Percentiles rank a stretch among this genome's conserved stretches.
Conservation (phyloP, 768 basidiomycete species). For the Kwoniella dendrophila region DNA sequence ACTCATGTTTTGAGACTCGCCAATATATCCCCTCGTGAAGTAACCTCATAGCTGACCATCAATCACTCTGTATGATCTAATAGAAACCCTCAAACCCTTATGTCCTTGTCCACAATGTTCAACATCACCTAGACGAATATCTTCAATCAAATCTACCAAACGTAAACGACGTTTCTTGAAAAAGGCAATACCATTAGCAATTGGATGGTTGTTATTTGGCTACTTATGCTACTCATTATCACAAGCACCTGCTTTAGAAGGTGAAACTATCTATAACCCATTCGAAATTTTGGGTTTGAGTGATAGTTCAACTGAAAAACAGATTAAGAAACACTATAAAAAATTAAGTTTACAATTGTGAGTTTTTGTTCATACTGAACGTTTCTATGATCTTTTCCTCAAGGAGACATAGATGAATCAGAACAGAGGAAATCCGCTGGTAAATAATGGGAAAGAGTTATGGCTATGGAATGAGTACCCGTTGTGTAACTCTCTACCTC, state of each 20-base stretch:
- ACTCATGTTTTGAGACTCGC: too few relatives aligned
- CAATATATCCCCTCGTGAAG: too few relatives aligned
- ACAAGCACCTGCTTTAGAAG: constrained; percentile 61
- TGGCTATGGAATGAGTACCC: too few relatives aligned
- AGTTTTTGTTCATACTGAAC: too few relatives aligned
- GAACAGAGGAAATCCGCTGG: too few relatives aligned
- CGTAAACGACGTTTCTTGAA: constrained; percentile 30
- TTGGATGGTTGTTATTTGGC: constrained; percentile 75
- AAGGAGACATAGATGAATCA: too few relatives aligned
- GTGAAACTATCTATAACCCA: constrained; percentile 79
- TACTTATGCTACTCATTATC: constrained; percentile 70
- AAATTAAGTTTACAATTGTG: constrained; percentile 85
- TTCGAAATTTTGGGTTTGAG: constrained; percentile 87
- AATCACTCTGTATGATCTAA: neutral
- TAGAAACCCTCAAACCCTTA: constrained; percentile 61
- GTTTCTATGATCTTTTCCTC: too few relatives aligned
- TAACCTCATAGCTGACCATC: too few relatives aligned
- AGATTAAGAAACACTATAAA: constrained; percentile 94
- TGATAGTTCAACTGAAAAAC: constrained; percentile 68
- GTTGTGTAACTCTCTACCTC: too few relatives aligned
- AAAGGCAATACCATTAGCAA: constrained; percentile 66
- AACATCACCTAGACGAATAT: constrained; percentile 58
- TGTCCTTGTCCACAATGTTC: constrained; percentile 61
- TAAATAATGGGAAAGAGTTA: too few relatives aligned
- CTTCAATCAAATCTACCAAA: constrained; percentile 60